These are phyloP conservation scores for Trichosporon asahii DNA, from an alignment of 1,284 basidiomycete species.

Conservation along the genomic window DNA sequence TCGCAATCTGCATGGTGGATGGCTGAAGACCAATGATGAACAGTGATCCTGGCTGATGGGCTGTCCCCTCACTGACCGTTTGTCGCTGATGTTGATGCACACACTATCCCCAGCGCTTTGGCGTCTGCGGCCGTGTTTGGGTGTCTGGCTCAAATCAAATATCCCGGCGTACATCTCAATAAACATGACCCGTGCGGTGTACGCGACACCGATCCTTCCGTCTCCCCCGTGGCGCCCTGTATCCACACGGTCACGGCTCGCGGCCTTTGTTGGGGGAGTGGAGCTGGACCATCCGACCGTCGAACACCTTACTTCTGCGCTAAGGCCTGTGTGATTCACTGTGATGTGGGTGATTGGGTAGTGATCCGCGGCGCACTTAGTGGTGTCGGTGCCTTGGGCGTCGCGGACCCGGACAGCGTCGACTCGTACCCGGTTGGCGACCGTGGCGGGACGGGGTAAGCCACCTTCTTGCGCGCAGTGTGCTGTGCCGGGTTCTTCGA, in stretches of 20 bases:
- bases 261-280: neutral
- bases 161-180: neutral
- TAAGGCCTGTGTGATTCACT: neutral
- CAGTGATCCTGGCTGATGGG: neutral
- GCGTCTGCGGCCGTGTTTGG: neutral
- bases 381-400: slow-evolving; percentile 13
- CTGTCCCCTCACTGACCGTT: neutral
- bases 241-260: neutral
- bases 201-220: neutral
- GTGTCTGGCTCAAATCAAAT: neutral
- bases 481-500: slow-evolving; percentile 37
- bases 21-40: neutral
- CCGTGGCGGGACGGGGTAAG: slow-evolving; percentile 14
- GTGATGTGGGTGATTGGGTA: neutral
- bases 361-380: neutral
- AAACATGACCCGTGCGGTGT: neutral
- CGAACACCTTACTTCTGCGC: neutral
- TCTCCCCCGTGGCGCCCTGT: neutral
- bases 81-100: neutral
- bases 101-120: neutral
- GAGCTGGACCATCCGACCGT: neutral
- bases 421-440: neutral
- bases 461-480: slow-evolving; percentile 11
- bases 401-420: slow-evolving; percentile 14
- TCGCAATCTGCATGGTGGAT: neutral